These are phyloP conservation scores for Drosera capensis DNA, from an alignment of 148 eudicot species.

Conservation along the genomic window DNA sequence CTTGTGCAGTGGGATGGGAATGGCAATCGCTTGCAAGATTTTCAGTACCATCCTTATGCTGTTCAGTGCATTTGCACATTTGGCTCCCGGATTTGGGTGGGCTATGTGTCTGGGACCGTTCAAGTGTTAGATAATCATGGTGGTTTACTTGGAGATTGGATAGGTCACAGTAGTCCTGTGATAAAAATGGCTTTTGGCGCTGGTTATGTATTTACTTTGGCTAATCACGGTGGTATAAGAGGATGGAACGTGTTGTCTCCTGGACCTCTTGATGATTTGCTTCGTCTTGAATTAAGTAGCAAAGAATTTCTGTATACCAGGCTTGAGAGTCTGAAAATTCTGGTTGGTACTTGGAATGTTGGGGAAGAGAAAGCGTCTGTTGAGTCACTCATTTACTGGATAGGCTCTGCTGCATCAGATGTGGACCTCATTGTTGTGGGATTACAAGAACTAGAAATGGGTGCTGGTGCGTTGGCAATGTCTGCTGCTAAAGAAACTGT, in stretches of 20 bases:
- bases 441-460: slow-evolving; percentile 97
- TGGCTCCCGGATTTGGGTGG: slow-evolving; percentile 84
- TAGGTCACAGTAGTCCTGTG: slow-evolving; percentile 56
- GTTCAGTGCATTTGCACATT: slow-evolving; percentile 63
- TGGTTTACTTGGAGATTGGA: slow-evolving; percentile 64
- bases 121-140: slow-evolving; percentile 74
- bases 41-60: slow-evolving; percentile 42
- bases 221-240: slow-evolving; percentile 86
- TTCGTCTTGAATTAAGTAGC: slow-evolving; percentile 54
- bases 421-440: slow-evolving; percentile 73
- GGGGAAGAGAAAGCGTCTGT: slow-evolving; percentile 76
- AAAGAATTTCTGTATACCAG: slow-evolving; percentile 76
- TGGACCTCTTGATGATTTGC: slow-evolving; percentile 57
- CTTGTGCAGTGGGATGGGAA: slow-evolving; percentile 94
- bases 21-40: slow-evolving; percentile 76
- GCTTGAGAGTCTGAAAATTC: slow-evolving; percentile 54
- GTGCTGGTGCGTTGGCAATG: slow-evolving; percentile 96
- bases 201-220: slow-evolving; percentile 62
- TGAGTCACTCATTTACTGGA: slow-evolving; percentile 85
- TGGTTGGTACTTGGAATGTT: slow-evolving; percentile 98
- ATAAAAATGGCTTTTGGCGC: slow-evolving; percentile 60
- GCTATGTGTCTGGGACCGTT: slow-evolving; percentile 62
- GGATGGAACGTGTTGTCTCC: slow-evolving; percentile 88
- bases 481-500: slow-evolving; percentile 99
- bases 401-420: slow-evolving; percentile 66